Evolutionary conservation across 108 stramenopile genomes (phyloP).

Genomic region (Skeletonema grethae): DNA sequence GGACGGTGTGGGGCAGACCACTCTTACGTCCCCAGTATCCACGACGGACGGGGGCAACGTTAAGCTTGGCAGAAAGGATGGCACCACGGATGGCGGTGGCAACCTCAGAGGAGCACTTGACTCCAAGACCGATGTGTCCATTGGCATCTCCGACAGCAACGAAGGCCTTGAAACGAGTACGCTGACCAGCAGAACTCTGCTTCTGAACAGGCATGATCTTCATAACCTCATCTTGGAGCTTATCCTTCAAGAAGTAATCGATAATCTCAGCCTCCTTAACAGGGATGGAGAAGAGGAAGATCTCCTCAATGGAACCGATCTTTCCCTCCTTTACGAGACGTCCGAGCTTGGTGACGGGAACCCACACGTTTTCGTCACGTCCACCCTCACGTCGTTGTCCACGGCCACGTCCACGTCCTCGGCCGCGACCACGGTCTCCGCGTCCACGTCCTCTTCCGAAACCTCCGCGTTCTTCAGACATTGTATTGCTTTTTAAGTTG

Average conservation of each 20-base stretch:
- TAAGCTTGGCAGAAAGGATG: slow-evolving; percentile 98
- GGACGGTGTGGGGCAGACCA: slow-evolving; percentile 98
- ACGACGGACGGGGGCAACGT: slow-evolving; percentile 97
- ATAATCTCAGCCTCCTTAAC: slow-evolving; percentile 99
- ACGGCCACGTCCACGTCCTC: slow-evolving; percentile 87
- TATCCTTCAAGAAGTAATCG: slow-evolving; percentile 95
- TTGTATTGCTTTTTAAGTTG: slow-evolving; percentile 8
- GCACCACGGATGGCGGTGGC: slow-evolving; percentile 99
- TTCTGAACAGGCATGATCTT: slow-evolving; percentile 99
- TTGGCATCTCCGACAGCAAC: slow-evolving; percentile 97
- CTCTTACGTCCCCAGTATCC: slow-evolving; percentile 99
- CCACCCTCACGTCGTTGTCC: slow-evolving; percentile 92
- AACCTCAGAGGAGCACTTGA: slow-evolving; percentile 99
- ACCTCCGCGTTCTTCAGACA: slow-evolving; percentile 71
- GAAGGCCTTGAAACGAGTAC: slow-evolving; percentile 99
- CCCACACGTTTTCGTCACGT: slow-evolving; percentile 93
- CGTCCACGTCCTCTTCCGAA: slow-evolving; percentile 69
- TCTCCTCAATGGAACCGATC: slow-evolving; percentile 98
- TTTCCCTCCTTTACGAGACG: slow-evolving; percentile 99
- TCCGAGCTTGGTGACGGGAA: slow-evolving; percentile 99
- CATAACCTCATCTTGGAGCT: slow-evolving; percentile 99
- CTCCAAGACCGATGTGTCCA: slow-evolving; percentile 99
- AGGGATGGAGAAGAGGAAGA: slow-evolving; percentile 99
- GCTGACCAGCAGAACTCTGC: slow-evolving; percentile 99
- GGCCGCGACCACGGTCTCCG: slow-evolving; percentile 62